Evolutionary conservation across 192 early-diverging fungal species (phyloP).

Genomic region (Coemansia sp.): DNA sequence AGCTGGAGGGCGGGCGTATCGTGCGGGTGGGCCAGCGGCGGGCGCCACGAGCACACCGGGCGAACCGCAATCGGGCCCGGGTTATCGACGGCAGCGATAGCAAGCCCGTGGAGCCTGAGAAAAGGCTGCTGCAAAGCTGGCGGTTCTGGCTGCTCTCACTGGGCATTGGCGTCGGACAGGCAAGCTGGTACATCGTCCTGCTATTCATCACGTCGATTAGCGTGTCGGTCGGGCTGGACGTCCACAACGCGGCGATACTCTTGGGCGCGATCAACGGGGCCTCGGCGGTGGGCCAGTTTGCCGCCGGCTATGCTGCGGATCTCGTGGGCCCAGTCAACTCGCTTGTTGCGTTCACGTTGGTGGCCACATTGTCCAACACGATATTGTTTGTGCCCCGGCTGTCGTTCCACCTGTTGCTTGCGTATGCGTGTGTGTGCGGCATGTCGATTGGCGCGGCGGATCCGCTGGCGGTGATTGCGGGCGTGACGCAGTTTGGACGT

Average conservation of each 20-base stretch:
- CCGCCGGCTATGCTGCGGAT: constrained; percentile 41
- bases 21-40: background rate
- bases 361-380: constrained; percentile 29
- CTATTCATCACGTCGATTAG: constrained; percentile 43
- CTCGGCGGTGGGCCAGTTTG: constrained; percentile 42
- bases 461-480: constrained; percentile 40
- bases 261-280: constrained; percentile 43
- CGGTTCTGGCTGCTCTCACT: constrained; percentile 41
- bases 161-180: constrained; percentile 38
- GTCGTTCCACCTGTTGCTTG: constrained; percentile 24
- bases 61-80: too few relatives aligned
- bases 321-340: constrained; percentile 37
- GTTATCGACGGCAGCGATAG: background rate
- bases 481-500: constrained; percentile 35
- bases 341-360: constrained; percentile 17
- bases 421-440: constrained; percentile 42
- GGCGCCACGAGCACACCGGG: background rate
- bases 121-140: constrained; percentile 6
- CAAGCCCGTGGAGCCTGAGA: background rate
- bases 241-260: constrained; percentile 44
- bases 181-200: constrained; percentile 41
- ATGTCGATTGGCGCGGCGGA: constrained; percentile 39
- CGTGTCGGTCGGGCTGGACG: constrained; percentile 40
- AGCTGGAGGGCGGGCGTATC: constrained; percentile 24
- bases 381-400: constrained; percentile 35